Base-by-base conservation (phyloP, 306 rosid species). In the Macrotyloma uniflorum region DNA sequence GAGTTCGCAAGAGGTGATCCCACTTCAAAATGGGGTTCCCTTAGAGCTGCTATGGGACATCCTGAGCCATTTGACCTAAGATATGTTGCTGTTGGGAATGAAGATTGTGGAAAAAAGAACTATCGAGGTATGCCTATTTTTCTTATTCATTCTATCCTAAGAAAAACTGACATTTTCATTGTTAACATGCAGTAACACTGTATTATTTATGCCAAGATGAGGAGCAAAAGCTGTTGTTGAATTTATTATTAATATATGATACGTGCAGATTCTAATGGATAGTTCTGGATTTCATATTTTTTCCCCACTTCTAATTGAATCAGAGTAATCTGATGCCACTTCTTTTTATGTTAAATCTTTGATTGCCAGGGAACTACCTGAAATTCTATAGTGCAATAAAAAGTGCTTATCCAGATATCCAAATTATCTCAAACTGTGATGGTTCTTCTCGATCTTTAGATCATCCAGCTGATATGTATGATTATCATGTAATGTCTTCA, bases 401-500 rank as follows among this genome's bases (percentile, higher is more conserved):
- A 43, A 76, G 13, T n/a, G 86, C 83, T 71, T 95, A 93, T 84
- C 99, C 98, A 2, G 97, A 95, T 83, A 93, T 93, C 71, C 76
- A 87, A 88, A 89, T 93, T 2, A 95, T 95, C 66, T 87, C 98
- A 28, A 95, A 95, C 68, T 95, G 99, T 33, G 99, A 95, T 67
- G 98, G 82, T 62, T 90, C 98, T 81, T 73, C 92, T 70, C 55
- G 5, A 26, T 77, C 58, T 40, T 84, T 95, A 86, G 89, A 90
- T 87, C 99, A 95, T 83, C 98, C 98, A 10, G 97, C 97, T 71
- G 97, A 95, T 75, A 59, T 89, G 54, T 95, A 89, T 81, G 99
- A 95, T 86, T 95, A 76, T 74, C 99, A 95, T 87, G 99, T 95
- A 93, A 87, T 47, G 61, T 74, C 42, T 77, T 46, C 3, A 84